These are phyloP conservation scores for Phytophthora vignae DNA, from an alignment of 352 stramenopile species.

Conservation along the genomic window DNA sequence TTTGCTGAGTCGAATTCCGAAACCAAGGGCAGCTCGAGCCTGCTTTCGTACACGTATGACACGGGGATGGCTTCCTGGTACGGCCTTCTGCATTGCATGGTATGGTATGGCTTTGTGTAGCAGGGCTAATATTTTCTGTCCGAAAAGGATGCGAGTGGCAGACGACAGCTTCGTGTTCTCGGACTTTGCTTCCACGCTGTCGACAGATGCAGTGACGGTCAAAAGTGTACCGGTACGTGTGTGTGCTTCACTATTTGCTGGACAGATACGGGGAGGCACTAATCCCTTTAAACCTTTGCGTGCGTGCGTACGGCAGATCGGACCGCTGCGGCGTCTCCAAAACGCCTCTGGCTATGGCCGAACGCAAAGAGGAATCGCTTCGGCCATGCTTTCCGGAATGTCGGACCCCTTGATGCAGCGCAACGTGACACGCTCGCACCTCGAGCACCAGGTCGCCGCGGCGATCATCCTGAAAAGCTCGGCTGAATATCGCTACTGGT, in stretches of 20 bases:
- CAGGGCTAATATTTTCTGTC: neutral
- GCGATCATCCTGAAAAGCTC: slow-evolving; percentile 72
- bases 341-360: slow-evolving; percentile 83
- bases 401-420: slow-evolving; percentile 78
- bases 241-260: neutral
- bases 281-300: neutral
- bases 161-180: slow-evolving; percentile 89
- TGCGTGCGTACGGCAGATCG: slow-evolving; percentile 49
- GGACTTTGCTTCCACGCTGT: slow-evolving; percentile 78
- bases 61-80: slow-evolving; percentile 77
- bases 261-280: slow-evolving; percentile 3
- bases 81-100: slow-evolving; percentile 7
- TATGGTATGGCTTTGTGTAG: neutral
- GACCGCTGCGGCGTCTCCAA: slow-evolving; percentile 78
- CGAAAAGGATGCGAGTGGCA: slow-evolving; percentile 81
- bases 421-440: slow-evolving; percentile 82
- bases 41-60: slow-evolving; percentile 88
- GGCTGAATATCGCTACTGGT: slow-evolving; percentile 88
- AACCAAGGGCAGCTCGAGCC: slow-evolving; percentile 53
- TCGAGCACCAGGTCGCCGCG: slow-evolving; percentile 84
- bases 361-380: slow-evolving; percentile 68
- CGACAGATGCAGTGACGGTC: slow-evolving; percentile 71
- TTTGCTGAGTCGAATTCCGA: slow-evolving; percentile 73
- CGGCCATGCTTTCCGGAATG: slow-evolving; percentile 77
- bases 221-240: slow-evolving; percentile 73